Conservation (phyloP, 495 filamentous ascomycete species). For the Parmelia sp. region DNA sequence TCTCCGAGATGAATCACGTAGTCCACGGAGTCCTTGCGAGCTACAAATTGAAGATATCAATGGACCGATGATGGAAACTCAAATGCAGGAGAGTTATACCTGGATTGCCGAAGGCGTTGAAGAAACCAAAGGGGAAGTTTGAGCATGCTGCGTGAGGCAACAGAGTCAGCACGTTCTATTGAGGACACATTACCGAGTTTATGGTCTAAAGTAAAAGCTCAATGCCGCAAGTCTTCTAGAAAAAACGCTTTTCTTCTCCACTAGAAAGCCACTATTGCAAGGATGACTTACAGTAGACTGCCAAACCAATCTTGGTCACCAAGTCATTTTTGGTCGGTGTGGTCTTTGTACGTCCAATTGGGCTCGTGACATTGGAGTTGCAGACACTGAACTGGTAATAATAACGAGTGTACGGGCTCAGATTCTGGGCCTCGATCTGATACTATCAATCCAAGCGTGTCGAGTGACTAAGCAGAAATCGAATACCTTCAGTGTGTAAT, state of each 20-base stretch:
- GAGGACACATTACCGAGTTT: neutral
- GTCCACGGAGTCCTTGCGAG: slow-evolving; percentile 62
- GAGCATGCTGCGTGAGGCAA: slow-evolving; percentile 34
- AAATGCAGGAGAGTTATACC: neutral
- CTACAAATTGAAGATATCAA: slow-evolving; percentile 21
- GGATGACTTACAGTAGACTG: slow-evolving; percentile 39
- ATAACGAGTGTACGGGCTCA: slow-evolving; percentile 54
- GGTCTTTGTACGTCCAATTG: slow-evolving; percentile 51
- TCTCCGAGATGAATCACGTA: slow-evolving; percentile 62
- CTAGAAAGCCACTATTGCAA: neutral
- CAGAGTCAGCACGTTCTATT: neutral
- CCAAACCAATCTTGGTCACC: slow-evolving; percentile 41
- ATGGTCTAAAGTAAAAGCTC: neutral
- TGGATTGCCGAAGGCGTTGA: slow-evolving; percentile 50
- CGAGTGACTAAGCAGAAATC: neutral
- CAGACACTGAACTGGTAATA: slow-evolving; percentile 55
- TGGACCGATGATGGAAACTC: neutral
- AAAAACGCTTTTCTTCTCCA: neutral
- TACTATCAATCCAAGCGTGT: neutral
- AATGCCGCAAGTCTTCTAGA: neutral
- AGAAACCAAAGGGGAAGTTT: slow-evolving; percentile 50
- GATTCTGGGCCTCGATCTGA: slow-evolving; percentile 52
- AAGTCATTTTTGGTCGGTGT: slow-evolving; percentile 33
- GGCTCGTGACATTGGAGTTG: slow-evolving; percentile 40
- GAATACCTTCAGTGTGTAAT: slow-evolving; percentile 60